Conservation (phyloP, 257 asterid species). For the Przewalskia tangutica region DNA sequence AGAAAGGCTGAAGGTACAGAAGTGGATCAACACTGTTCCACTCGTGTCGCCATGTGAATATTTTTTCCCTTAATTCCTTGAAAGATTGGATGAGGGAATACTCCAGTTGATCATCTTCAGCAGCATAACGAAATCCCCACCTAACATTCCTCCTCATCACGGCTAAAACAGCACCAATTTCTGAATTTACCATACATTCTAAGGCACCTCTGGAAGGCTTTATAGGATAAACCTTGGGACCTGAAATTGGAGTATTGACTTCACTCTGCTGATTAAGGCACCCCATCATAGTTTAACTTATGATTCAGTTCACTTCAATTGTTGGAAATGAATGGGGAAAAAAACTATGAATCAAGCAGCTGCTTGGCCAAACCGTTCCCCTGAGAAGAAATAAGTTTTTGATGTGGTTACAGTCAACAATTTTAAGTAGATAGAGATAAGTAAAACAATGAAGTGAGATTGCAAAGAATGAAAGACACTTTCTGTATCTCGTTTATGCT, state of each 20-base stretch:
- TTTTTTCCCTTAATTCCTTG: constrained; percentile 70
- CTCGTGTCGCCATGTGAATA: constrained; percentile 63
- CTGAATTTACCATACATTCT: constrained; percentile 86
- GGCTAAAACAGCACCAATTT: constrained; percentile 94
- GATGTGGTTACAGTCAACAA: neutral
- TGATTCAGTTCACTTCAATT: constrained; percentile 7
- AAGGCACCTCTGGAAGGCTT: constrained; percentile 67
- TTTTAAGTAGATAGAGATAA: neutral
- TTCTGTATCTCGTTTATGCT: neutral
- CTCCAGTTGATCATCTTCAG: constrained; percentile 79
- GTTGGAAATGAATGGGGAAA: constrained; percentile 6
- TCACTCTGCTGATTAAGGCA: constrained; percentile 35
- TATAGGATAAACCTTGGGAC: constrained; percentile 20
- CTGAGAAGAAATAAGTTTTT: neutral
- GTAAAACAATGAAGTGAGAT: neutral
- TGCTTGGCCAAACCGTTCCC: neutral
- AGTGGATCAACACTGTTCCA: constrained; percentile 77
- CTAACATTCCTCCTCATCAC: constrained; percentile 98
- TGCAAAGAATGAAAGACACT: neutral
- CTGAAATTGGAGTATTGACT: constrained; percentile 33
- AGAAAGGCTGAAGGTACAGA: constrained; percentile 76
- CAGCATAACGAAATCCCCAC: constrained; percentile 84
- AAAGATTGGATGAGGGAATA: constrained; percentile 71
- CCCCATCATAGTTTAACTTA: constrained; percentile 36
- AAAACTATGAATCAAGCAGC: constrained; percentile 11